Evolutionary conservation across 106 monocot species (phyloP), one percentile per base, ranked within the genome.

Genomic region (Apostasia shenzhenica): DNA sequence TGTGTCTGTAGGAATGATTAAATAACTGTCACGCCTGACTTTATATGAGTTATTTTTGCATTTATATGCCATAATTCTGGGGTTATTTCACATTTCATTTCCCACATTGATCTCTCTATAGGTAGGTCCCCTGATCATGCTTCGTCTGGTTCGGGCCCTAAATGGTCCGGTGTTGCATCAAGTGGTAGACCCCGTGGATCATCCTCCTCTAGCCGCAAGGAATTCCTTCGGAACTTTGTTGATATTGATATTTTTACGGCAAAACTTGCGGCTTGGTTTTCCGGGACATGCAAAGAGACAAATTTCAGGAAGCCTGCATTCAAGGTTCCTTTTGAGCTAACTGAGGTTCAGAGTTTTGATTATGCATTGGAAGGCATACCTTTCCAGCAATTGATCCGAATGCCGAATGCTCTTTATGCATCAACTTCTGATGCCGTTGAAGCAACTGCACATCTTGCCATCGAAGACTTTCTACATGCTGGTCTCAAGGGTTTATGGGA

Each of bases 401-500:
- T 97, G 95, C 97, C 97, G 57, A 99, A 82, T 85, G 87, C 90
- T 68, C 74, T 93, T 9, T 77, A 99, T 70, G 83, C 89, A 14
- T 92, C 92, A 39, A 87, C 90, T 57, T 90, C 97, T 45, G 85
- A 99, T 70, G 76, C 82, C 49, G 75, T 99, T 58, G 90, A 90
- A 82, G 97, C 89, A 39, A 90, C 83, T 10, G 95, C 90, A 50
- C 84, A 89, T 80, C 89, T 99, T 63, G 97, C 92, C 5, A 83
- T 99, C 26, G 97, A 99, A 76, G 97, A 99, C 71, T 99, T 99
- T 76, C 70, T 99, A 44, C 92, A 99, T 70, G 89, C 87, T 41
- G 64, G 87, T 59, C 74, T 93, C 14, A 99, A 99, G 73, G 92
- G 97, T n/a, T 83, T 99, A 67, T 99, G 92, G 97, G 86, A 93